Evolutionary conservation across 768 basidiomycete genomes (phyloP), one percentile per base, ranked within the genome.

Genomic region (Hypholoma sublateritium): DNA sequence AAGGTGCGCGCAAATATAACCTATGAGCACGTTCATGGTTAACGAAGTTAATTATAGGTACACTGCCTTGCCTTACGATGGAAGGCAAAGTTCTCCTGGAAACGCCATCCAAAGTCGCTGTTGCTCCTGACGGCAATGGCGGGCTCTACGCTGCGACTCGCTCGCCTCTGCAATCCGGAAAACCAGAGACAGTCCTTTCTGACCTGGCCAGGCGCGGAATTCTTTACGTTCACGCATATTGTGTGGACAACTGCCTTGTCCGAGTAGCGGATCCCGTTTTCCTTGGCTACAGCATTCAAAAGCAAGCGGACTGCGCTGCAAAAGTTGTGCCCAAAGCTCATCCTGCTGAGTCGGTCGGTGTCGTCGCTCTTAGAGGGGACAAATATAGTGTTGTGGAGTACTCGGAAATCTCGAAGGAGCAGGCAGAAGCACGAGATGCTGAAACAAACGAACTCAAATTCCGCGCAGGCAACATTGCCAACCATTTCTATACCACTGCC

Each of bases 241-340:
- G 96, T 67, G 97, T 99, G 65, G 97, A 99, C 79, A 99, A 99
- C 78, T 98, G 97, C 73, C 89, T 99, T 57, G 97, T 98, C 60
- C 86, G 88, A 59, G 93, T 99, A 53, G 97, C 95, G 47, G 97
- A 99, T 70, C 97, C 97, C 13, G 85, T 95, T 68, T 99, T 99
- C 82, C 77, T 98, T 62, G 97, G 97, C 22, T 95, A 91, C 77
- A 90, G 93, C 76, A 91, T 98, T 75, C 74, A 79, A 55, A 93
- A 92, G 67, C 81, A 89, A 63, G 89, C 91, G 22, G 92, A 94
- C 65, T 96, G 93, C 69, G 93, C 94, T 35, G 92, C 94, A 46
- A 98, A 98, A 73, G 97, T 98, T 57, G 96, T 98, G 8, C 92
- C 92, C 44, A 99, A 99, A 70, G 73, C 85, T 5, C 76, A 78